Evolutionary conservation across 331 rosid genomes (phyloP).

Genomic region (Ulmus americana): DNA sequence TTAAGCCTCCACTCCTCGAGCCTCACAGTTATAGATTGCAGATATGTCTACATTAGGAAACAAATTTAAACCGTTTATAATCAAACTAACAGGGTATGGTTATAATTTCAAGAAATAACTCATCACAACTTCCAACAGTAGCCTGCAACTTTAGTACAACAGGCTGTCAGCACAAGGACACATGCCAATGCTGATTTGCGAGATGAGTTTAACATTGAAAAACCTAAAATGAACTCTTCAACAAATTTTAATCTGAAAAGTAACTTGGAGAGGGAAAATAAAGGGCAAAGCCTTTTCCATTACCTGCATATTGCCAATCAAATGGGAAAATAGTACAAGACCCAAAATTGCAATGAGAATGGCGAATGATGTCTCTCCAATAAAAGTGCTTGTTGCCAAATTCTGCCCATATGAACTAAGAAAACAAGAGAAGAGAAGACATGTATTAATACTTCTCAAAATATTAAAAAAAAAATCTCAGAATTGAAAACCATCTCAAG

Average conservation of each 20-base stretch:
- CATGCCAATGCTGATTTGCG: not conserved
- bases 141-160: not conserved
- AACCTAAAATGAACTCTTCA: not conserved
- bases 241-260: constrained; percentile 15
- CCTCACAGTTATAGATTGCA: constrained; percentile 89
- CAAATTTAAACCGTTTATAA: constrained; percentile 6
- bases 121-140: not conserved
- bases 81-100: too few relatives aligned
- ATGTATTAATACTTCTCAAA: constrained; percentile 4
- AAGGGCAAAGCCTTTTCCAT: constrained; percentile 11
- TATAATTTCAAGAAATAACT: too few relatives aligned
- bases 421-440: constrained; percentile 26
- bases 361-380: constrained; percentile 90
- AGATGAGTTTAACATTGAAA: not conserved
- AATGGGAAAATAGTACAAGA: constrained; percentile 87
- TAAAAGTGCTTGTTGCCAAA: constrained; percentile 69
- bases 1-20: constrained; percentile 98
- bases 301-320: constrained; percentile 99
- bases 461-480: not conserved
- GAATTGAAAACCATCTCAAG: too few relatives aligned
- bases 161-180: not conserved
- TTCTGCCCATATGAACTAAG: constrained; percentile 96
- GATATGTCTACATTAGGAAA: constrained; percentile 63
- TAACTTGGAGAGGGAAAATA: constrained; percentile 2
- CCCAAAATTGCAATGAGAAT: constrained; percentile 91